phyloP scores from a whole-genome alignment of 1,284 basidiomycete species.

The Cryptococcus deneoformans region DNA sequence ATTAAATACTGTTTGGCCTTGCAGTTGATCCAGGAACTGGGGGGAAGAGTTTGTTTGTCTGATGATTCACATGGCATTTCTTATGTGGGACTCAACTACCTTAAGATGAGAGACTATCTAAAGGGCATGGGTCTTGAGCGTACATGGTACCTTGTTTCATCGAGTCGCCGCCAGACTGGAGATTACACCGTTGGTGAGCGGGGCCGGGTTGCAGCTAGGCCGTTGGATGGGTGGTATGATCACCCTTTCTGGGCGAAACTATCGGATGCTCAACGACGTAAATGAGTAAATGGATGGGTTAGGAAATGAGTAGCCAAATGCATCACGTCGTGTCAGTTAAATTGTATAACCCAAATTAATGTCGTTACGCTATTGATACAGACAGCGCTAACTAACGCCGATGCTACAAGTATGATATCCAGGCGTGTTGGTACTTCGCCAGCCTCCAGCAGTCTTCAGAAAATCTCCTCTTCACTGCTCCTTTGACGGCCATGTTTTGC shows the following conservation, averaged over 20 bases:
- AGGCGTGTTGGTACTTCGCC: not conserved
- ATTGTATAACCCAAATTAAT: too few species aligned
- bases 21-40: not conserved
- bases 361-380: conserved; percentile 3
- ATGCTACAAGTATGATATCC: not conserved
- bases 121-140: conserved; percentile 59
- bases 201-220: conserved; percentile 28
- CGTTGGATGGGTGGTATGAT: conserved; percentile 44
- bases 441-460: not conserved
- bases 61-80: conserved; percentile 94
- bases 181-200: conserved; percentile 53
- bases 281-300: not conserved
- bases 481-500: conserved; percentile 17
- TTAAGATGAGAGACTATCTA: conserved; percentile 67
- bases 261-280: not conserved
- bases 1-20: not conserved
- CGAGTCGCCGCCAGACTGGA: conserved; percentile 11
- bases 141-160: conserved; percentile 62
- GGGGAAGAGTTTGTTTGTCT: conserved; percentile 79
- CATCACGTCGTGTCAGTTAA: too few species aligned
- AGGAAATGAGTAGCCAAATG: too few species aligned
- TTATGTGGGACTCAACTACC: conserved; percentile 85
- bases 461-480: conserved; percentile 20
- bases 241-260: conserved; percentile 32
- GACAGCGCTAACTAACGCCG: not conserved